A percentile compares a stretch with the other conserved stretches of the same genome.
Evolutionary conservation across 768 basidiomycete genomes (phyloP).

Genomic region (Termitomyces sp.): DNA sequence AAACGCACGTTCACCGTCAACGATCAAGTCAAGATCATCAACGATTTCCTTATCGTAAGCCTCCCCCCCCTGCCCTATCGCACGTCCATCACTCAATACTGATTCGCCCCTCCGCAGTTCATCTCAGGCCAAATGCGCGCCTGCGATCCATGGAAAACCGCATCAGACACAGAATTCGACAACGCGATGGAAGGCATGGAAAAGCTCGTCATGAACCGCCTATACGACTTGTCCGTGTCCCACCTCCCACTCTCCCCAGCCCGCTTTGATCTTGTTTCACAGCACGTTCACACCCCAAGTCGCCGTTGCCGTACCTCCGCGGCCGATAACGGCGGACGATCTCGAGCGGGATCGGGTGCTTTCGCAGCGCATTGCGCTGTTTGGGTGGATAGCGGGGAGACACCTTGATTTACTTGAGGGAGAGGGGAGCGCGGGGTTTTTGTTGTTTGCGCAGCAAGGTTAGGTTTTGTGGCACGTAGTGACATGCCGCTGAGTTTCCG

Average conservation of each 20-base stretch:
- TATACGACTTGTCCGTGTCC: conserved; percentile 84
- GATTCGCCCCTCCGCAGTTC: conserved; percentile 64
- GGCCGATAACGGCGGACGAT: conserved; percentile 87
- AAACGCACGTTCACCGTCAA: conserved; percentile 88
- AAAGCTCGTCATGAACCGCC: conserved; percentile 97
- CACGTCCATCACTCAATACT: too few species aligned
- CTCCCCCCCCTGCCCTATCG: too few species aligned
- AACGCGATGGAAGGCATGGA: conserved; percentile 99
- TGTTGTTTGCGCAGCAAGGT: conserved; percentile 91
- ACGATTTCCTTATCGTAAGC: conserved; percentile 84
- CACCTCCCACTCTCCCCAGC: not conserved
- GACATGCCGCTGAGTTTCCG: not conserved
- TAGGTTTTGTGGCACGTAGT: too few species aligned
- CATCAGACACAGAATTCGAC: conserved; percentile 82
- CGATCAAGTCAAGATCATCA: conserved; percentile 94
- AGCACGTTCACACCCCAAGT: conserved; percentile 94
- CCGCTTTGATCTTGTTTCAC: conserved; percentile 4
- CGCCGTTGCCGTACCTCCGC: conserved; percentile 55
- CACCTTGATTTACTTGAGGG: conserved; percentile 88
- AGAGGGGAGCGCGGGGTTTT: conserved; percentile 72
- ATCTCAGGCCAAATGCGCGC: conserved; percentile 85
- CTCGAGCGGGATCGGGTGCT: conserved; percentile 94
- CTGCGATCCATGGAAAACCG: conserved; percentile 77
- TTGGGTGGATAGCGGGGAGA: conserved; percentile 83
- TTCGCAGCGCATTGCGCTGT: conserved; percentile 83